A percentile compares a stretch with the other conserved stretches of the same genome.
phyloP scores from a whole-genome alignment of 345 rosid species.

The Eutrema japonicum region DNA sequence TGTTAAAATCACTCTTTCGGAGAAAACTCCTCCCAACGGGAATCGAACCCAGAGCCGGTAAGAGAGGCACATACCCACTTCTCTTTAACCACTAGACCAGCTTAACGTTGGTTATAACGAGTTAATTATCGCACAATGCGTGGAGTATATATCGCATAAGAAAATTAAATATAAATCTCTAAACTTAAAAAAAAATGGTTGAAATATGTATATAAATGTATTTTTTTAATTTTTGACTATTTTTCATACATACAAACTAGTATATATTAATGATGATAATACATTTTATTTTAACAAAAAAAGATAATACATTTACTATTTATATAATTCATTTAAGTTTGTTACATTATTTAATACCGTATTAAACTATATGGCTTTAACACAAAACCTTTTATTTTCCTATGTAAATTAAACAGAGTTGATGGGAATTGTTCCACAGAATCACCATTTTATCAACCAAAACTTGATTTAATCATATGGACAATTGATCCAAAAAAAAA shows the following conservation, averaged over 20 bases:
- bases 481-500: too few relatives aligned
- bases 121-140: conserved; percentile 8
- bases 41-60: too few relatives aligned
- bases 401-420: too few relatives aligned
- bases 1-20: too few relatives aligned
- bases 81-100: too few relatives aligned
- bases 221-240: neutral
- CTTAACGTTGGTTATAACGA: too few relatives aligned
- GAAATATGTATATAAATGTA: neutral
- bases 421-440: too few relatives aligned
- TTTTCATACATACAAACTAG: neutral
- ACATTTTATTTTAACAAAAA: too few relatives aligned
- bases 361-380: neutral
- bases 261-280: neutral
- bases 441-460: accelerated
- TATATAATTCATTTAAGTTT: neutral
- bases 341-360: neutral
- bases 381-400: neutral
- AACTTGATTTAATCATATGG: too few relatives aligned
- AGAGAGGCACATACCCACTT: too few relatives aligned
- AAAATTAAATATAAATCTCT: neutral
- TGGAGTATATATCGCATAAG: neutral
- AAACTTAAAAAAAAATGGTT: neutral
- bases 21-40: too few relatives aligned
- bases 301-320: too few relatives aligned